These are phyloP conservation scores for Clonostachys solani DNA, from an alignment of 2,329 filamentous ascomycete genomes.

Conservation along the genomic window DNA sequence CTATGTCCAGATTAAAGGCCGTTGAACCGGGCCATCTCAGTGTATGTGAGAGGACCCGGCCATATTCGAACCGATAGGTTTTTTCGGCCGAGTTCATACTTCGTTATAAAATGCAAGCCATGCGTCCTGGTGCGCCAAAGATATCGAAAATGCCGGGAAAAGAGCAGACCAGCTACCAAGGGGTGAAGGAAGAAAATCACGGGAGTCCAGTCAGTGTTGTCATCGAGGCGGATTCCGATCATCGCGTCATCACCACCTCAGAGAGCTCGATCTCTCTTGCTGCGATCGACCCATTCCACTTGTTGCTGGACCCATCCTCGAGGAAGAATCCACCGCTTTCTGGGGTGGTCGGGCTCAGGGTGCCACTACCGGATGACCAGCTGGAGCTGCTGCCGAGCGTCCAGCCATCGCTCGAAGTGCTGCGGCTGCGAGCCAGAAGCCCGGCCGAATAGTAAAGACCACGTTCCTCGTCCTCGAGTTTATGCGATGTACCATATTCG, in stretches of 20 bases:
- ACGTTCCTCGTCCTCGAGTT: conserved; percentile 39
- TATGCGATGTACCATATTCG: conserved; percentile 66
- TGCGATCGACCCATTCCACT: conserved; percentile 29
- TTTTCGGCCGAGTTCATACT: no score
- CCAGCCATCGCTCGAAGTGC: conserved; percentile 77
- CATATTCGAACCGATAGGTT: no score
- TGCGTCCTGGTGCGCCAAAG: no score
- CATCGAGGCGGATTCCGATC: conserved; percentile 5
- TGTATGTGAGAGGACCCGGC: no score
- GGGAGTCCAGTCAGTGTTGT: neutral
- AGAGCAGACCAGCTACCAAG: no score
- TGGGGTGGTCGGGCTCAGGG: conserved; percentile 43
- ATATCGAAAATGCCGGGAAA: no score
- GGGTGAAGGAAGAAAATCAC: no score
- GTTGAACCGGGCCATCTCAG: no score
- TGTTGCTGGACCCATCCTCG: conserved; percentile 26
- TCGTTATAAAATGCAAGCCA: no score
- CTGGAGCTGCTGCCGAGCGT: conserved; percentile 73
- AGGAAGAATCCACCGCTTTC: conserved; percentile 31
- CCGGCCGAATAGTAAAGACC: conserved; percentile 41
- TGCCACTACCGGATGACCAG: conserved; percentile 41
- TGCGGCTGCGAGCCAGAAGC: conserved; percentile 34
- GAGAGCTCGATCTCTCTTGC: conserved; percentile 37
- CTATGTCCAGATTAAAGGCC: no score
- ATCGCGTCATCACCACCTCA: conserved; percentile 38